Base-by-base conservation (phyloP, 768 basidiomycete genomes). In the Trichaptum fuscoviolaceum region DNA sequence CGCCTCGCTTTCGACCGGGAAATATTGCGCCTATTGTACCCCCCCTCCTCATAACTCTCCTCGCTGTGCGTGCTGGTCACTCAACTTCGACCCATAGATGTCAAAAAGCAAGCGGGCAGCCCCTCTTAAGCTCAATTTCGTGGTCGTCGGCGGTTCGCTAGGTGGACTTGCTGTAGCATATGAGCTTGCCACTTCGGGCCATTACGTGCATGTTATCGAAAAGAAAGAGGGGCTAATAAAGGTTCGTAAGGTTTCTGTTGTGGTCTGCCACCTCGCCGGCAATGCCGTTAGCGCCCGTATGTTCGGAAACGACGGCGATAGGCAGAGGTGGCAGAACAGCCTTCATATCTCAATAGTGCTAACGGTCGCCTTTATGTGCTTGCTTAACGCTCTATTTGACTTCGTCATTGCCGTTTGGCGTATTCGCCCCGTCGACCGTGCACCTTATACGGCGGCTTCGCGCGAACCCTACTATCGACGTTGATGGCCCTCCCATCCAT, bases 181-280 rank as follows among this genome's bases (percentile, higher is more conserved):
- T 69, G 77, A 83, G 18, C 77, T 90, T 57, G 79, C 79, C 59
- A 81, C 80, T 69, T 82, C 82, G 7, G 88, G 88, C 7, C 88
- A 90, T 74, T 75, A 78, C 35, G 87, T 88, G n/a, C 76, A 81
- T 1, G 80, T 90, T 1, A 73, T 89, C 24, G 88, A 89, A 71
- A 76, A 79, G 67, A 52, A 52, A 52, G 42, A 52, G 20, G 42
- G 42, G 10, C 42, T 52, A 2, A 12, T 52, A 20, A 52, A 52
- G 42, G 42, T 52, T 6, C 42, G 42, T 52, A 12, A 52, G 6
- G 42, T 20, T 52, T 12, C 20, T 52, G 10, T 12, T 12, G 42
- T 52, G 20, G 6, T 20, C 10, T 52, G 42, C 42, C 42, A 52
- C 42, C 35, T 36, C 17, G 7, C 17, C n/a, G 34, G 4, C 60